Conservation (phyloP, 228 moss, liverwort and hornwort species). For the Sphagnum magellanicum region DNA sequence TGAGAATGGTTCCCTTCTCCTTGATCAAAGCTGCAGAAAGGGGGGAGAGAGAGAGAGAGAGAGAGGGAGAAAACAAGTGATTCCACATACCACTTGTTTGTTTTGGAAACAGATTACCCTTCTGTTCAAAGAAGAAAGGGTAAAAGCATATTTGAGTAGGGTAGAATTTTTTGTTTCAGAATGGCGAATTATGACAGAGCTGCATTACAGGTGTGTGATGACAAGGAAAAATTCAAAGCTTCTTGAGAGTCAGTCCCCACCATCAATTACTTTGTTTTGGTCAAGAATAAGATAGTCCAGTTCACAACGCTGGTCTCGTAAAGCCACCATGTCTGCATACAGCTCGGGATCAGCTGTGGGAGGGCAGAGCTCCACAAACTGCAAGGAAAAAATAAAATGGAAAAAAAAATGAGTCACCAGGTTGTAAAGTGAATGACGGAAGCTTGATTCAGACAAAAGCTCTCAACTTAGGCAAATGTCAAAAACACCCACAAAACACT, state of each 20-base stretch:
- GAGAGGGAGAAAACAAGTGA: not conserved
- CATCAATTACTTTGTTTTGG: conserved; percentile 73
- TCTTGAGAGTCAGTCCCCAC: conserved; percentile 17
- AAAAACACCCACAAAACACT: not conserved
- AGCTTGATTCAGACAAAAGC: not conserved
- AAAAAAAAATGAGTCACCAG: not conserved
- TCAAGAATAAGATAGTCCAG: conserved; percentile 67
- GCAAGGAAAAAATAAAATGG: not conserved
- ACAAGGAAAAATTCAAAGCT: no score
- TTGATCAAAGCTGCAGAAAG: conserved; percentile 28
- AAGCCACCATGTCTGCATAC: conserved; percentile 67
- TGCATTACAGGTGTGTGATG: no score
- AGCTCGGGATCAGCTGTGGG: conserved; percentile 57
- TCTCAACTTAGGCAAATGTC: not conserved
- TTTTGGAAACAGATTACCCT: not conserved
- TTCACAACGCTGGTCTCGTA: conserved; percentile 66
- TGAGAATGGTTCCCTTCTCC: conserved; percentile 60
- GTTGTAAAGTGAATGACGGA: not conserved
- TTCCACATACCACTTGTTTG: not conserved
- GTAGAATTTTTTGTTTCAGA: no score
- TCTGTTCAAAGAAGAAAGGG: no score
- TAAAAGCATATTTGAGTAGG: no score
- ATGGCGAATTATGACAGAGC: no score
- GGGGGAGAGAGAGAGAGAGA: no score
- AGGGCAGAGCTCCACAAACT: conserved; percentile 74